Base-by-base conservation (phyloP, 768 basidiomycete species). In the Mycena metata region DNA sequence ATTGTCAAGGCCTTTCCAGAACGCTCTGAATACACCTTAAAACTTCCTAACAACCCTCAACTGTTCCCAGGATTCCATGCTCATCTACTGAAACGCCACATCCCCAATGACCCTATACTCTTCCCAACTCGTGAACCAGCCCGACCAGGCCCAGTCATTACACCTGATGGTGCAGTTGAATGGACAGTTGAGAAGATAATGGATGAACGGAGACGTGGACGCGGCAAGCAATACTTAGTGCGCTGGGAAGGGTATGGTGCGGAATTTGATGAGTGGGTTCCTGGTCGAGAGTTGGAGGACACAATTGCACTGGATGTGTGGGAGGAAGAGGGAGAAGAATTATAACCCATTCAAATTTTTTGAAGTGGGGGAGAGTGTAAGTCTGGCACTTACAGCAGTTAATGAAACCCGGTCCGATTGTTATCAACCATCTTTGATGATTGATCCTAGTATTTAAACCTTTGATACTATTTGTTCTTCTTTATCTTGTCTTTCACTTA, bases 191-290 rank as follows among this genome's bases (percentile, higher is more conserved):
- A 50, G 49, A 50, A 50, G 26, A 50, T 50, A n/a, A 23, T 50
- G 49, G 49, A 50, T 50, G 23, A 50, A 21, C 5, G 49, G 0
- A 39, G 33, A 16, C 26, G 46, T 1, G 79, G 81, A 3, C 72
- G 69, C 3, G 79, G 79, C 0, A 71, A 42, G 21, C 78, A 78
- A 58, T 82, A 76, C 64, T 70, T 80, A 0, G 75, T 84, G 0
- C 58, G 71, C 0, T 84, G 80, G 78, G 7, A 26, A 2, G 80
- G 80, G 5, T 78, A 78, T 57, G 75, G 76, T 1, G 57, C 71
- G 0, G 75, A 78, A 33, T 60, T 76, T n/a, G 75, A 83, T 46
- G 24, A 39, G 3, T 83, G 79, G 79, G 61, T 79, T 0, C 66
- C 76, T 0, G 66, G 74, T 8, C 13, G 41, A 0, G 72, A 76